Percentiles rank a stretch among this genome's conserved stretches.
Evolutionary conservation across 257 asterid genomes (phyloP).

Genomic region (Prunella vulgaris): DNA sequence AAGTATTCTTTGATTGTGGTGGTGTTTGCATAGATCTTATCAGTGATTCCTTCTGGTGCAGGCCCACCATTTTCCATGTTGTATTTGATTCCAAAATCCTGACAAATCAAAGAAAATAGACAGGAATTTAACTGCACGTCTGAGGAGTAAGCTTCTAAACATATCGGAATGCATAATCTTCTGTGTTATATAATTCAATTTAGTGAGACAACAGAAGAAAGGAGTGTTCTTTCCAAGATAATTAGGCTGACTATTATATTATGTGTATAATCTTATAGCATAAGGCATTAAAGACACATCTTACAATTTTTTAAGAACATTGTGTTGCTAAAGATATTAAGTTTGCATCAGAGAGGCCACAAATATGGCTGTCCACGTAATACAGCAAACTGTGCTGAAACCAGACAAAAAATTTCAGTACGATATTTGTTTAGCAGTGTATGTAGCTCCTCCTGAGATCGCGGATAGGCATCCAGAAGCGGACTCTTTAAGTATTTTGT

Average conservation of each 20-base stretch:
- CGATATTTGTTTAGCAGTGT: too few species aligned
- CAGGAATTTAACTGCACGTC: slow-evolving; percentile 3
- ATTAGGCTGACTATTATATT: neutral
- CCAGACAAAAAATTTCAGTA: too few species aligned
- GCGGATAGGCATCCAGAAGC: too few species aligned
- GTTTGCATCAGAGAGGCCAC: too few species aligned
- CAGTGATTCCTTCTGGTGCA: slow-evolving; percentile 93
- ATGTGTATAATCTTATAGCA: neutral
- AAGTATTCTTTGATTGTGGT: slow-evolving; percentile 86
- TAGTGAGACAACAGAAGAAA: neutral
- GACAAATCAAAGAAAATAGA: slow-evolving; percentile 19
- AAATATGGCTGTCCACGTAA: too few species aligned
- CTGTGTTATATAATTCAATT: neutral
- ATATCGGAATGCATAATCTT: neutral
- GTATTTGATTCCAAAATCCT: slow-evolving; percentile 99
- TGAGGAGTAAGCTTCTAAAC: neutral
- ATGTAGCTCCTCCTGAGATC: too few species aligned
- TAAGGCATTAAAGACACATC: neutral
- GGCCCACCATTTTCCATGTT: slow-evolving; percentile 99
- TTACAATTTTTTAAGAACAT: too few species aligned
- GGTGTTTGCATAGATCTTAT: slow-evolving; percentile 79
- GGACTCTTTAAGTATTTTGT: too few species aligned
- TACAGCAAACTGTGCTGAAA: too few species aligned
- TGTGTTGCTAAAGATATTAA: too few species aligned
- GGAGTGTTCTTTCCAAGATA: neutral